Evolutionary conservation across 2,329 filamentous ascomycete species (phyloP), one percentile per base, ranked within the genome.

Genomic region (Sphaerulina populicola): DNA sequence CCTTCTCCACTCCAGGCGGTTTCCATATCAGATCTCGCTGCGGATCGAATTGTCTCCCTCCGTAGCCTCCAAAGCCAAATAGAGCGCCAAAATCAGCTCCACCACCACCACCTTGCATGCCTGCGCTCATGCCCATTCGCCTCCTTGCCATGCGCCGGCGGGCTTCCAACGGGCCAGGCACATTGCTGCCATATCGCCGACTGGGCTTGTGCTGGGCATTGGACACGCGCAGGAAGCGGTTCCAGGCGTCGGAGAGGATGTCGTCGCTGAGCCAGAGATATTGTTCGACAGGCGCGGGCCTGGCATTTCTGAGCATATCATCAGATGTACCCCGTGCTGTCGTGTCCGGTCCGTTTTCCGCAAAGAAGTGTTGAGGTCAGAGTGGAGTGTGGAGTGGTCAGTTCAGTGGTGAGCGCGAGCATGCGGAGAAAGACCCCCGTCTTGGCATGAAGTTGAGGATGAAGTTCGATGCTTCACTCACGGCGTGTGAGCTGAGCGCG

Each of bases 111-210:
- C 58, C 23, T 43, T 51, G 52, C 18, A 45, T 49, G 30, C 39
- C 31, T 18, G 49, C 42, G 15, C 55, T 57, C 30, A 63, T 47
- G 47, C 71, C 77, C 68, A 81, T 80, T 47, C 74, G 72, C 49
- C 80, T 71, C 64, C 74, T 80, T 2, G 77, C 70, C 41, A 75
- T 69, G 47, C 80, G 71, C 61, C 74, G 72, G 55, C 76, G 74
- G 41, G 80, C 79, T 66, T 83, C 80, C 68, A 83, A 69, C 61
- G 80, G 80, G 2, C 80, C 80, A 9, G 80, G 80, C 2, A 81
- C 76, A 57, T 74, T 73, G 69, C 79, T 81, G 58, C 77, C 79
- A 74, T 79, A 71, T 56, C 79, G 74, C 61, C 67, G 52, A 12
- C 50, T 54, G 14, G 43, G 27, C n/a, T 21, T 47, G 36, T 38